phyloP scores from a whole-genome alignment of 805 yeast genomes.

The Kuraishia ogatae region DNA sequence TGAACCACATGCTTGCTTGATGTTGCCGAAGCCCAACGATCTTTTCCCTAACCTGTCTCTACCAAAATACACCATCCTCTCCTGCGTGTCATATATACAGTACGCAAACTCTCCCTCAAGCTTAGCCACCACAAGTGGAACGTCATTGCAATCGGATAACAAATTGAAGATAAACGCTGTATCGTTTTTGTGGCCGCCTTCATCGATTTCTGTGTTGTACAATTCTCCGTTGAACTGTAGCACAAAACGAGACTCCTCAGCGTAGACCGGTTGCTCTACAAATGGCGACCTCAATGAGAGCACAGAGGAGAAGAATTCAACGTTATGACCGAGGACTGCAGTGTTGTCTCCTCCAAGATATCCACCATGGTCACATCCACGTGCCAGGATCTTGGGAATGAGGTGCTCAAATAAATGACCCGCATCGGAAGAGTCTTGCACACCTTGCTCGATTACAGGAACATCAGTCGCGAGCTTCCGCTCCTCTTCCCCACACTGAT shows the following conservation, averaged over 20 bases:
- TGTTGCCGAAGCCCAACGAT: slow-evolving; percentile 46
- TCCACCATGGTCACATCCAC: slow-evolving; percentile 58
- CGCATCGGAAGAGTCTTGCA: background rate
- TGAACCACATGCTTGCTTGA: slow-evolving; percentile 13
- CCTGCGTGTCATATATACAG: slow-evolving; percentile 35
- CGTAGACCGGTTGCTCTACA: slow-evolving; percentile 58
- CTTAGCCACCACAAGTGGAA: slow-evolving; percentile 29
- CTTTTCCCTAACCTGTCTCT: slow-evolving; percentile 80
- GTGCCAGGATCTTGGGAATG: slow-evolving; percentile 35
- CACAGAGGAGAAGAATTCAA: slow-evolving; percentile 57
- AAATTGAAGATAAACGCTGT: slow-evolving; percentile 39
- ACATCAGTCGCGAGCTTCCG: slow-evolving; percentile 12
- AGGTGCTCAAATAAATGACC: slow-evolving; percentile 22
- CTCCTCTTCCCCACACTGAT: background rate
- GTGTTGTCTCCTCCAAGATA: slow-evolving; percentile 13
- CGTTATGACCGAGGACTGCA: slow-evolving; percentile 6
- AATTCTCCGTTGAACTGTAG: slow-evolving; percentile 91
- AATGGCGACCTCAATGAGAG: slow-evolving; percentile 75
- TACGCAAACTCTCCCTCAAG: slow-evolving; percentile 84
- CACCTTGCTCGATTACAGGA: background rate
- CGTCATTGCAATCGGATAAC: slow-evolving; percentile 25
- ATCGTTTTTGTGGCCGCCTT: slow-evolving; percentile 40
- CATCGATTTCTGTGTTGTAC: slow-evolving; percentile 49
- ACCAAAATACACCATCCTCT: slow-evolving; percentile 55
- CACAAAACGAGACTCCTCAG: slow-evolving; percentile 22